These are phyloP conservation scores for Colletotrichum somersetense DNA, from an alignment of 2,329 filamentous ascomycete species.

Conservation along the genomic window DNA sequence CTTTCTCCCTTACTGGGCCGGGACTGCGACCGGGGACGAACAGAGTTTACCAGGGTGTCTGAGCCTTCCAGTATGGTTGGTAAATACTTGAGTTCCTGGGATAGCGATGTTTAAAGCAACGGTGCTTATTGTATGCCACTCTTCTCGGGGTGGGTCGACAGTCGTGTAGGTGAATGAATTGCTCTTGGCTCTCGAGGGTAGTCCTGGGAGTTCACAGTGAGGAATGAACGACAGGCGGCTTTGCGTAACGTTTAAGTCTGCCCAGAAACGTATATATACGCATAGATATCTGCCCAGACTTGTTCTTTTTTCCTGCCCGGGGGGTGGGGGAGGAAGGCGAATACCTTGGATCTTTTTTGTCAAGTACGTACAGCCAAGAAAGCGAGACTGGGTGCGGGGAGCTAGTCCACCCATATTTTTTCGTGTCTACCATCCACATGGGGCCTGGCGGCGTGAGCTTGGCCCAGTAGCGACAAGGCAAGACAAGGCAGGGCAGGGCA, in stretches of 20 bases:
- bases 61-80: background rate
- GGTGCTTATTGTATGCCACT: background rate
- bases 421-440: background rate
- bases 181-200: background rate
- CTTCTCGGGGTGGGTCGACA: background rate
- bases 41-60: constrained; percentile 20
- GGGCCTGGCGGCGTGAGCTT: background rate
- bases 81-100: background rate
- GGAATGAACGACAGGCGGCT: background rate
- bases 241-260: background rate
- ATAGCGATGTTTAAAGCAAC: background rate
- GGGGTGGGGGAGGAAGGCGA: background rate
- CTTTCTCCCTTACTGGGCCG: background rate
- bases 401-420: background rate
- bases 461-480: background rate
- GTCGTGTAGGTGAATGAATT: background rate
- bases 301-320: too few species aligned
- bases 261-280: background rate
- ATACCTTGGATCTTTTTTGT: background rate
- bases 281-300: background rate
- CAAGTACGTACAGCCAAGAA: background rate
- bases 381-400: background rate
- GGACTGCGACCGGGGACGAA: constrained; percentile 4
- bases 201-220: background rate
- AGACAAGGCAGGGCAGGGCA: background rate